Conservation (phyloP, 2,329 filamentous ascomycete species). For the Exophiala viscosa region DNA sequence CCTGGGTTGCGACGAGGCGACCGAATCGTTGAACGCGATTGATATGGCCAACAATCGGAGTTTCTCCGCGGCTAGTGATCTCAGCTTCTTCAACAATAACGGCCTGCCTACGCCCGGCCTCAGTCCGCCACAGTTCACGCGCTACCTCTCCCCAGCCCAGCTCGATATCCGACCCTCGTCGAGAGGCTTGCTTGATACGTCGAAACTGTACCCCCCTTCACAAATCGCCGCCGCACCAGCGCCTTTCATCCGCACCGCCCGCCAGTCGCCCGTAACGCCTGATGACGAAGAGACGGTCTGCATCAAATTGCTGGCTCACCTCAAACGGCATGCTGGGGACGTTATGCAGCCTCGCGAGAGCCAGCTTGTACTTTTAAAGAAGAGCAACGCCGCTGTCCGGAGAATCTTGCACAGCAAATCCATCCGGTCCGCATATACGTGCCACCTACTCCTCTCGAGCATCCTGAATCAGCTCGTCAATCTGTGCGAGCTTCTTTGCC, state of each 20-base stretch:
- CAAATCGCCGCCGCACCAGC: background rate
- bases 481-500: conserved; percentile 23
- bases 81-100: conserved; percentile 20
- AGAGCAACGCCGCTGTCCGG: conserved; percentile 24
- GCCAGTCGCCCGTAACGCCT: background rate
- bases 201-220: conserved; percentile 6
- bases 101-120: conserved; percentile 25
- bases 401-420: conserved; percentile 21
- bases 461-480: conserved; percentile 23
- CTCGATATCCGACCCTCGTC: conserved; percentile 18
- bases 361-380: conserved; percentile 24
- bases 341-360: conserved; percentile 13
- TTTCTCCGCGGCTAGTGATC: conserved; percentile 20
- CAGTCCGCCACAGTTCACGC: conserved; percentile 24
- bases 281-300: conserved; percentile 28
- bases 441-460: conserved; percentile 26
- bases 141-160: conserved; percentile 23
- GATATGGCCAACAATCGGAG: conserved; percentile 24
- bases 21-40: conserved; percentile 19
- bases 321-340: conserved; percentile 23
- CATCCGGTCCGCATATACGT: conserved; percentile 25
- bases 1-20: conserved; percentile 19
- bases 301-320: conserved; percentile 27
- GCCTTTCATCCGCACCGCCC: background rate
- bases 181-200: conserved; percentile 7